A percentile compares a stretch with the other conserved stretches of the same genome.
Evolutionary conservation across 768 basidiomycete genomes (phyloP).

Genomic region (Podaxis sp.): DNA sequence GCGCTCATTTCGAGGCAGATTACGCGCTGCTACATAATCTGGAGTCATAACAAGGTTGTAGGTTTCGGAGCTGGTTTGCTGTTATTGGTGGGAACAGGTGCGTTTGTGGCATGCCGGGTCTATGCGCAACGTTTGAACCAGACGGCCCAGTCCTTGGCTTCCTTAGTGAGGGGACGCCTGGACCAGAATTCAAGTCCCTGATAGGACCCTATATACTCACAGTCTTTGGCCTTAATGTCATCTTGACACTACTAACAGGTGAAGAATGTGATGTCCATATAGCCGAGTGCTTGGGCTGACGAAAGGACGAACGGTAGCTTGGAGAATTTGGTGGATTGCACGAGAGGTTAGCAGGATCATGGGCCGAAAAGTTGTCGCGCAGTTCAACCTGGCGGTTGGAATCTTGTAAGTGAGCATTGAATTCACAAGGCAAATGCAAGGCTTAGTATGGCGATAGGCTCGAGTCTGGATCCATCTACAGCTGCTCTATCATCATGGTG

Average conservation of each 20-base stretch:
- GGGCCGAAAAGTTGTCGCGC: constrained; percentile 21
- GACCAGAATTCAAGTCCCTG: constrained; percentile 17
- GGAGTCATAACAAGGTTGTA: constrained; percentile 31
- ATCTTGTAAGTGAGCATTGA: constrained; percentile 25
- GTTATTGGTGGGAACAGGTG: constrained; percentile 35
- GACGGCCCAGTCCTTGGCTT: constrained; percentile 22
- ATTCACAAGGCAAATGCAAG: not conserved
- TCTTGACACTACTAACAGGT: constrained; percentile 37
- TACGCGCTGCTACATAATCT: constrained; percentile 40
- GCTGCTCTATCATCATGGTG: constrained; percentile 16
- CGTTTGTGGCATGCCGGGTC: not conserved
- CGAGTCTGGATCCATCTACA: constrained; percentile 26
- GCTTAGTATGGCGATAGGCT: constrained; percentile 17
- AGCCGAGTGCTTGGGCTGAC: not conserved
- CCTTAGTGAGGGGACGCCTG: constrained; percentile 17
- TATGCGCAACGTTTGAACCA: not conserved
- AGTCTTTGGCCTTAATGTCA: constrained; percentile 34
- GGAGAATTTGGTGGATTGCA: constrained; percentile 31
- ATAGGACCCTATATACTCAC: constrained; percentile 29
- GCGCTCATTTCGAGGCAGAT: constrained; percentile 10
- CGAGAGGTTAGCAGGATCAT: constrained; percentile 24
- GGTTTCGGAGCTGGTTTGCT: constrained; percentile 27
- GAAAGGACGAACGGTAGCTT: constrained; percentile 19
- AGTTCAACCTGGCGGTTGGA: constrained; percentile 26
- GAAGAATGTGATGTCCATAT: not conserved